Percentiles rank a stretch among this genome's conserved stretches.
phyloP scores from a whole-genome alignment of 2,329 filamentous ascomycete species.

The Nigrospora oryzae region DNA sequence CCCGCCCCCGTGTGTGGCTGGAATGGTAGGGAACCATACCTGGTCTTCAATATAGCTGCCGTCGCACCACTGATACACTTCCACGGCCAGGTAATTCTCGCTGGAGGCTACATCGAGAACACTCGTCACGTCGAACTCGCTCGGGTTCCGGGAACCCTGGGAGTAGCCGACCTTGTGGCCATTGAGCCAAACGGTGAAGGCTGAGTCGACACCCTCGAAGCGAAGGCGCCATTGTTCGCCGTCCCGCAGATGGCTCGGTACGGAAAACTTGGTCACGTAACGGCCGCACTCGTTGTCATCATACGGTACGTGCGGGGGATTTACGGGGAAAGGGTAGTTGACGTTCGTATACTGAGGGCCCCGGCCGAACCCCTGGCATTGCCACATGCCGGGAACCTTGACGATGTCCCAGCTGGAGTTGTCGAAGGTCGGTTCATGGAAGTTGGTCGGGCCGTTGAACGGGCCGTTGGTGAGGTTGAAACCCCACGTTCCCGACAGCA shows the following conservation, averaged over 20 bases:
- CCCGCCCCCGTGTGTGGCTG: too few species aligned
- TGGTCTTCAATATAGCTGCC: conserved; percentile 66
- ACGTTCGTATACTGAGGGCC: conserved; percentile 57
- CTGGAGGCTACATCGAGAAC: conserved; percentile 30
- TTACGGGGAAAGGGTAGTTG: conserved; percentile 52
- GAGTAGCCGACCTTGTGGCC: conserved; percentile 60
- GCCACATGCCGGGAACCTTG: conserved; percentile 59
- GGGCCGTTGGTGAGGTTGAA: conserved; percentile 40
- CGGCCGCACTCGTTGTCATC: conserved; percentile 59
- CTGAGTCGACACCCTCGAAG: conserved; percentile 68
- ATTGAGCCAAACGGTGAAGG: conserved; percentile 66
- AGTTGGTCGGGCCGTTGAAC: conserved; percentile 32
- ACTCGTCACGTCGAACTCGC: conserved; percentile 62
- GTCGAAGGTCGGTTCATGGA: conserved; percentile 27
- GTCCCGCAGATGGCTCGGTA: conserved; percentile 35
- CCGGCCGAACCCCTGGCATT: conserved; percentile 54
- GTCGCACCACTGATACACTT: conserved; percentile 66
- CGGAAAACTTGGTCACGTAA: conserved; percentile 49
- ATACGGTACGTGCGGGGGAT: conserved; percentile 55
- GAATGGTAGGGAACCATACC: conserved; percentile 9
- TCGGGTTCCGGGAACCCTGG: conserved; percentile 63
- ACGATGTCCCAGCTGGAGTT: conserved; percentile 34
- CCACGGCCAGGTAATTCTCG: conserved; percentile 52
- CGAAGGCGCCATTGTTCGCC: conserved; percentile 53
- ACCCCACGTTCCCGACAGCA: conserved; percentile 46